These are phyloP conservation scores for Ulota crispa DNA, from an alignment of 225 moss, liverwort and hornwort species.

Conservation along the genomic window DNA sequence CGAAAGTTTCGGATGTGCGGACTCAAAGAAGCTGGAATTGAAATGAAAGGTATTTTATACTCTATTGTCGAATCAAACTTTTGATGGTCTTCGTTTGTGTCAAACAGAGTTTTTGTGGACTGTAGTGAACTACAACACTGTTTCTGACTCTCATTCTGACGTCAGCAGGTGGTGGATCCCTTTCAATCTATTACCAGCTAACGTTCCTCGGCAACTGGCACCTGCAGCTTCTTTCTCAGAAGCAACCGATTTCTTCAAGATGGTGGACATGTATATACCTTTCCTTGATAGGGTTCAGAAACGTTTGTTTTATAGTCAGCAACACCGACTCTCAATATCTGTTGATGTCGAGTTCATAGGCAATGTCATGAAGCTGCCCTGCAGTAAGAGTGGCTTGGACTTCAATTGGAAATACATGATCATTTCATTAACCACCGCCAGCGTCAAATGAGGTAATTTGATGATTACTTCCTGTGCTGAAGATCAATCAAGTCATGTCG, in stretches of 20 bases:
- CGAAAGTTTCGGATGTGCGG: slow-evolving; percentile 6
- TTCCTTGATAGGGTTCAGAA: not conserved
- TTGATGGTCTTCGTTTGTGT: not conserved
- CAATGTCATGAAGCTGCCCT: not conserved
- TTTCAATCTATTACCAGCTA: not conserved
- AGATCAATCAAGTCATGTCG: slow-evolving; percentile 3
- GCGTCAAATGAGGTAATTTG: not conserved
- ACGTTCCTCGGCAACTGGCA: not conserved
- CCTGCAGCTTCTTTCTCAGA: slow-evolving; percentile 30
- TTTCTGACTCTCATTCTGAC: not conserved
- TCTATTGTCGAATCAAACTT: not conserved
- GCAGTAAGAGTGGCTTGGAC: not conserved
- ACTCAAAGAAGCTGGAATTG: slow-evolving; percentile 27
- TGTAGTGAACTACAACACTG: not conserved
- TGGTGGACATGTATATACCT: slow-evolving; percentile 29
- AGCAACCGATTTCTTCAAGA: slow-evolving; percentile 13
- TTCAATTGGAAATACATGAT: not conserved
- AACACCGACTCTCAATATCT: slow-evolving; percentile 14
- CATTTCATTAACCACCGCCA: not conserved
- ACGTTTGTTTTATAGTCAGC: not conserved
- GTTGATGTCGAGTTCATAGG: slow-evolving; percentile 25
- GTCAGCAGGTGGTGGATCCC: slow-evolving; percentile 16
- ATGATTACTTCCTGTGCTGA: slow-evolving; percentile 8
- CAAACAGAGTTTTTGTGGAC: not conserved
- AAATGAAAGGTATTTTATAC: not conserved